Conservation (phyloP, 2,329 filamentous ascomycete species). For the Aspergillus luchuensis region DNA sequence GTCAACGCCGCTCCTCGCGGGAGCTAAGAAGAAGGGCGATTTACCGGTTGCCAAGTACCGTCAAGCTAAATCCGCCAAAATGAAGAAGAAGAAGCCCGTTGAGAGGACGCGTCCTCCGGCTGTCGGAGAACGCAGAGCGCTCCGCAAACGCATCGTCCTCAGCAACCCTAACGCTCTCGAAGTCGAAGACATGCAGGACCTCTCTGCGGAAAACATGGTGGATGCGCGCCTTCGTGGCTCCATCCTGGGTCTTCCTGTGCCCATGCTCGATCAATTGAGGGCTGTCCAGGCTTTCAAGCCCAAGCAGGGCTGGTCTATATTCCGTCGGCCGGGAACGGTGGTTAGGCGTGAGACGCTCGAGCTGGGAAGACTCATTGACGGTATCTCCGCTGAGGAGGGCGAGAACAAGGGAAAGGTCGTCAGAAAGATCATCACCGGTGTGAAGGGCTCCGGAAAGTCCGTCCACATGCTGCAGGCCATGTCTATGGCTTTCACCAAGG, state of each 20-base stretch:
- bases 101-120: slow-evolving; percentile 60
- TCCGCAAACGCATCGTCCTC: slow-evolving; percentile 85
- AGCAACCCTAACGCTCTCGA: slow-evolving; percentile 91
- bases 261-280: slow-evolving; percentile 75
- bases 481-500: slow-evolving; percentile 75
- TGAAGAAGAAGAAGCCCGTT: slow-evolving; percentile 47
- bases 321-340: slow-evolving; percentile 77
- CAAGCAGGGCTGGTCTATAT: slow-evolving; percentile 84
- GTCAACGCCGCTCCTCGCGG: slow-evolving; percentile 40
- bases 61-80: slow-evolving; percentile 43
- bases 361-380: slow-evolving; percentile 65
- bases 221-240: slow-evolving; percentile 61
- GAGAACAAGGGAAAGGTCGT: slow-evolving; percentile 41
- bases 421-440: slow-evolving; percentile 70
- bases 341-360: slow-evolving; percentile 76
- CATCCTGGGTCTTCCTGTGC: slow-evolving; percentile 69
- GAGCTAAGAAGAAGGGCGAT: slow-evolving; percentile 51
- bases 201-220: slow-evolving; percentile 59
- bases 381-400: slow-evolving; percentile 49
- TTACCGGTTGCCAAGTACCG: slow-evolving; percentile 36
- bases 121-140: slow-evolving; percentile 80
- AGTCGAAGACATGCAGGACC: slow-evolving; percentile 66
- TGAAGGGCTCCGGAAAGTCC: slow-evolving; percentile 80
- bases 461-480: slow-evolving; percentile 81
- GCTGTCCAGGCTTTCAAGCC: slow-evolving; percentile 88